Percentiles rank a stretch among this genome's conserved stretches.
These are phyloP conservation scores for Chrysanthemum makinoi DNA, from an alignment of 129 eudicot species.

Conservation along the genomic window DNA sequence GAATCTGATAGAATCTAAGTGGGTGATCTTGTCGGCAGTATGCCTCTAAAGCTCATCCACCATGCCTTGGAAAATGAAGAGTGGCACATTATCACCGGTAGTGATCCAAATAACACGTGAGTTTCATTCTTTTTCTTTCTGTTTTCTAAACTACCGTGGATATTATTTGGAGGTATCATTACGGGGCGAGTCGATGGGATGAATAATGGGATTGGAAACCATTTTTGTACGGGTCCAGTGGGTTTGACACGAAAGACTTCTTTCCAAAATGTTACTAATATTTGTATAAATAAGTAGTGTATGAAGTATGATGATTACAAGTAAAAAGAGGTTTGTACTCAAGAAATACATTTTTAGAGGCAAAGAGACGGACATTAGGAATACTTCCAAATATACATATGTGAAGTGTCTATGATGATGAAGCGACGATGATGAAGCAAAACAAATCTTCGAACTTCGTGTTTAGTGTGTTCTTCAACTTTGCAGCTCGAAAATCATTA, in stretches of 20 bases:
- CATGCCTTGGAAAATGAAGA: slow-evolving; percentile 92
- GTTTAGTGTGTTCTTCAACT: too few relatives aligned
- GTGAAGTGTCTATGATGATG: too few relatives aligned
- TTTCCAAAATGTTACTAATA: too few relatives aligned
- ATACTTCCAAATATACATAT: too few relatives aligned
- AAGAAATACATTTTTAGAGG: too few relatives aligned
- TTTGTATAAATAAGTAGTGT: too few relatives aligned
- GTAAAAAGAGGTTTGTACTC: too few relatives aligned
- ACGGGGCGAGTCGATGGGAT: not conserved
- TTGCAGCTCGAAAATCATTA: too few relatives aligned
- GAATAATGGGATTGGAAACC: not conserved
- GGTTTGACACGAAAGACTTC: not conserved
- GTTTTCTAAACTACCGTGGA: not conserved
- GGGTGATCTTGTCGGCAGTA: slow-evolving; percentile 85
- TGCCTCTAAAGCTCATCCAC: slow-evolving; percentile 88
- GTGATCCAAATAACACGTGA: slow-evolving; percentile 98
- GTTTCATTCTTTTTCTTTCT: slow-evolving; percentile 18
- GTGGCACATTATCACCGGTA: slow-evolving; percentile 96
- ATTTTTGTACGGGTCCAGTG: not conserved
- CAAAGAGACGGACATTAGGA: too few relatives aligned
- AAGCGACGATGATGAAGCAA: too few relatives aligned
- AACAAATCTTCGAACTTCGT: too few relatives aligned
- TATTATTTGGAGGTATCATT: not conserved
- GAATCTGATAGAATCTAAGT: slow-evolving; percentile 78
- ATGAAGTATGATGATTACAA: too few relatives aligned